Conservation (phyloP, 768 basidiomycete species). For the Mycena kentingensis region DNA sequence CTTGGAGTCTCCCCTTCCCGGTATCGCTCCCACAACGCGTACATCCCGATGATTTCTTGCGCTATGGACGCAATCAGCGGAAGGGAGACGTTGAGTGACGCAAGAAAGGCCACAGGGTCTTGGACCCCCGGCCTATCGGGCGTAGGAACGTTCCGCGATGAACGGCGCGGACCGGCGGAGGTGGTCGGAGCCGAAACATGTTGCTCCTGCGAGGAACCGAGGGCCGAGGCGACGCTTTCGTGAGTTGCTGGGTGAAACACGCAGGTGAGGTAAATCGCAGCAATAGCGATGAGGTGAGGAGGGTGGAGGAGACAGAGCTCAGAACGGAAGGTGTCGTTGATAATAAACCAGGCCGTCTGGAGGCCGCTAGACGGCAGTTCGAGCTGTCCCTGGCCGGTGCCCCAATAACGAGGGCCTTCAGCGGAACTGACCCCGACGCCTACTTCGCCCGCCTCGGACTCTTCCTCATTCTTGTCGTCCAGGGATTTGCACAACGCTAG, state of each 20-base stretch:
- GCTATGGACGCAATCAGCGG: conserved; percentile 79
- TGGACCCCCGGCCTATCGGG: conserved; percentile 45
- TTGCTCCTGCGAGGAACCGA: conserved; percentile 33
- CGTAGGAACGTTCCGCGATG: conserved; percentile 48
- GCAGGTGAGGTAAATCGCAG: conserved; percentile 87
- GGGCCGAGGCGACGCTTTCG: conserved; percentile 41
- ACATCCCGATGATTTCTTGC: conserved; percentile 89
- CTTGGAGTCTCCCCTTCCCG: conserved; percentile 59
- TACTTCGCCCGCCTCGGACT: conserved; percentile 57
- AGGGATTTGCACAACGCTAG: conserved; percentile 63
- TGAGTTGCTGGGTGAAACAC: conserved; percentile 67
- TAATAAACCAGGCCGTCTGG: conserved; percentile 85
- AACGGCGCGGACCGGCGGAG: conserved; percentile 46
- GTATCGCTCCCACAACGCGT: conserved; percentile 86
- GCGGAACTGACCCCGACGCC: conserved; percentile 49
- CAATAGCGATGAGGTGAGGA: conserved; percentile 91
- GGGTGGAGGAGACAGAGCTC: conserved; percentile 94
- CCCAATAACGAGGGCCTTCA: conserved; percentile 74
- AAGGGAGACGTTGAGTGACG: conserved; percentile 83
- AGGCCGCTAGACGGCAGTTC: conserved; percentile 75
- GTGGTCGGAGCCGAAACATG: conserved; percentile 22
- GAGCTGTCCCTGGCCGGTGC: conserved; percentile 75
- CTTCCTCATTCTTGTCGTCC: conserved; percentile 47
- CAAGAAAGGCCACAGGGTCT: conserved; percentile 81
- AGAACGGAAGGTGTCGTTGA: conserved; percentile 47